phyloP scores from a whole-genome alignment of 2,329 filamentous ascomycete genomes.

The Fusarium agapanthi region DNA sequence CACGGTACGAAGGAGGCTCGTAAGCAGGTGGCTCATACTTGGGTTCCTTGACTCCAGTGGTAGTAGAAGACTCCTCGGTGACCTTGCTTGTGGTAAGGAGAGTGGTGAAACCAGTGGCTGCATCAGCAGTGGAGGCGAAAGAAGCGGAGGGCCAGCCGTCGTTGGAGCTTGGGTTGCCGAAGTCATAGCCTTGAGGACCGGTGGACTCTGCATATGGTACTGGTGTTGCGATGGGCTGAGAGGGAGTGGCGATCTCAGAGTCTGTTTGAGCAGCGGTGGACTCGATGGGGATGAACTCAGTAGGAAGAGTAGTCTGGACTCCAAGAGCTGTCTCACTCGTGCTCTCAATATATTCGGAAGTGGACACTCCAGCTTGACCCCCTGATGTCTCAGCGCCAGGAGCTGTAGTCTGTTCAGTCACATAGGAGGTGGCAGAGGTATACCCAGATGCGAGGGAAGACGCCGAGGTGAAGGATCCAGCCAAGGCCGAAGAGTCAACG shows the following conservation, averaged over 20 bases:
- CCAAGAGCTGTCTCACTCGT: not conserved
- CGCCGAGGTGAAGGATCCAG: not conserved
- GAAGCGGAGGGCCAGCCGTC: slow-evolving; percentile 15
- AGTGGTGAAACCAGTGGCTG: slow-evolving; percentile 29
- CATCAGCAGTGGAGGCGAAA: slow-evolving; percentile 19
- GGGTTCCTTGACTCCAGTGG: slow-evolving; percentile 6
- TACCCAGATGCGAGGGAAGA: slow-evolving; percentile 1
- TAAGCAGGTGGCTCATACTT: slow-evolving; percentile 39
- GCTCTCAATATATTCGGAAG: not conserved
- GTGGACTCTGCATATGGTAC: not conserved
- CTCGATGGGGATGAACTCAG: not conserved
- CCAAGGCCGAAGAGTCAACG: slow-evolving; percentile 15
- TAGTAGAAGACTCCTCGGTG: not conserved
- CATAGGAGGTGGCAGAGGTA: not conserved
- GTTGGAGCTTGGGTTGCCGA: slow-evolving; percentile 11
- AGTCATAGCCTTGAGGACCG: slow-evolving; percentile 23
- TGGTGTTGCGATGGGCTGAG: not conserved
- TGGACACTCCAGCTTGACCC: not conserved
- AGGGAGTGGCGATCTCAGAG: not conserved
- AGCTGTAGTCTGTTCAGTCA: not conserved
- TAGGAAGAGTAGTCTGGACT: not conserved
- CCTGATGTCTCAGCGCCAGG: not conserved
- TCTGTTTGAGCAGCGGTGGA: not conserved
- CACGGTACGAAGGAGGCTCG: slow-evolving; percentile 30
- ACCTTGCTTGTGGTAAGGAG: slow-evolving; percentile 38